Evolutionary conservation across 306 rosid species (phyloP), one percentile per base, ranked within the genome.

Genomic region (Rosa chinensis): DNA sequence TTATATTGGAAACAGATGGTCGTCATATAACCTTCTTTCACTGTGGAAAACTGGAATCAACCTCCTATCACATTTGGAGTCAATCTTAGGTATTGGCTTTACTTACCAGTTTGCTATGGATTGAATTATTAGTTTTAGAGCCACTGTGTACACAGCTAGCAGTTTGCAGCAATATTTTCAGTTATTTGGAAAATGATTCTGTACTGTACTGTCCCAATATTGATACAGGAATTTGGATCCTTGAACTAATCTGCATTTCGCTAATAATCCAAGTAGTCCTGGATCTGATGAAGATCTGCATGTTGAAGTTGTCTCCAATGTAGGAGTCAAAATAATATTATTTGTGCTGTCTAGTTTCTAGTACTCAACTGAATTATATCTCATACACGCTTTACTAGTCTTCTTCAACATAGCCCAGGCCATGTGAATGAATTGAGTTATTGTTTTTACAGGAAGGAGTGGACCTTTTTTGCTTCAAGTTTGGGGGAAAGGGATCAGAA

Each of bases 91-190:
- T 67, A 69, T 73, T 50, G n/a, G 17, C 70, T 48, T 40, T 76
- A 52, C 53, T 45, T 74, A 79, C 75, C 63, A 71, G 48, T 71
- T 40, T 64, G 59, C n/a, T 75, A 69, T 82, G 84, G 39, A 58
- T 73, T 69, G 39, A 28, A 18, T 55, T 69, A 70, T 61, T 77
- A 1, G 21, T 37, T 10, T 37, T 37, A 6, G n/a, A 37, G 47
- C 18, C 48, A 40, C 50, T 71, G 8, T 78, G n/a, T 42, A 32
- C 37, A 32, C 47, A 73, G 52, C 16, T 56, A 58, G 72, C 61
- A 32, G 58, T 39, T 63, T 20, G 67, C 48, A 4, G 17, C 37
- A 63, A 18, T 48, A 5, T 28, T 17, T 67, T 43, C 56, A 69
- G 56, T 70, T 49, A 12, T 40, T 59, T 1, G 28, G 55, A 37